These are phyloP conservation scores for Microbotryum scabiosae DNA, from an alignment of 1,284 basidiomycete species.

Conservation along the genomic window DNA sequence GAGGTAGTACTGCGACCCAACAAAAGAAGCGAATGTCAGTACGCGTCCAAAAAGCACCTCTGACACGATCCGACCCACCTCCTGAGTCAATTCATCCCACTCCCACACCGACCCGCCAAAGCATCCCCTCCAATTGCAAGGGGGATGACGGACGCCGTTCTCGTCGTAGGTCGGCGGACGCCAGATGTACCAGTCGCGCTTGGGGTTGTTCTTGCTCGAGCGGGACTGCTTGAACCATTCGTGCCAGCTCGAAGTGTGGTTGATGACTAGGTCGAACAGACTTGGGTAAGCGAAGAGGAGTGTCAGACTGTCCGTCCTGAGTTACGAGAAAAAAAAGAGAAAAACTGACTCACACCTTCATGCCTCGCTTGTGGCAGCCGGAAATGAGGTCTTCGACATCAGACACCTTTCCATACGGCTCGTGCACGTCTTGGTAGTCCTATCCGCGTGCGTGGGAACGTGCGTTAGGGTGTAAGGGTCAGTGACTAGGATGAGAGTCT, in stretches of 20 bases:
- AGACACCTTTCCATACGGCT: conserved; percentile 59
- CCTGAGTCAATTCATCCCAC: conserved; percentile 57
- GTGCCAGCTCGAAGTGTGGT: conserved; percentile 67
- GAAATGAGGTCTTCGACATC: conserved; percentile 60
- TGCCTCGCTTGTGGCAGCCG: conserved; percentile 54
- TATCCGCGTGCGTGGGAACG: conserved; percentile 28
- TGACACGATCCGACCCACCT: conserved; percentile 32
- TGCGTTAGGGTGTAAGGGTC: too few relatives aligned
- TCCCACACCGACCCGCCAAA: conserved; percentile 70
- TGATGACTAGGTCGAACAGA: conserved; percentile 71
- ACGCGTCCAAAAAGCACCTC: too few relatives aligned
- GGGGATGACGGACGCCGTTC: conserved; percentile 49
- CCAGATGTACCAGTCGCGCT: conserved; percentile 51
- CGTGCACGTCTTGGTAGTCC: conserved; percentile 64
- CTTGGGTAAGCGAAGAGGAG: neutral
- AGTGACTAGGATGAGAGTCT: too few relatives aligned
- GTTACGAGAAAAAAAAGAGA: neutral
- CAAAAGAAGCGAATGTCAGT: neutral
- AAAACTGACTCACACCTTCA: conserved; percentile 44
- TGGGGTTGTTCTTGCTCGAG: conserved; percentile 51
- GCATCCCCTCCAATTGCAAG: conserved; percentile 62
- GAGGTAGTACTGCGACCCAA: conserved; percentile 51
- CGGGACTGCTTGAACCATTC: conserved; percentile 66
- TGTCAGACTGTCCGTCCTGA: neutral
- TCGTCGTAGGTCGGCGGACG: conserved; percentile 23